These are phyloP conservation scores for Fusarium irregulare DNA, from an alignment of 2,329 filamentous ascomycete genomes.

Conservation along the genomic window DNA sequence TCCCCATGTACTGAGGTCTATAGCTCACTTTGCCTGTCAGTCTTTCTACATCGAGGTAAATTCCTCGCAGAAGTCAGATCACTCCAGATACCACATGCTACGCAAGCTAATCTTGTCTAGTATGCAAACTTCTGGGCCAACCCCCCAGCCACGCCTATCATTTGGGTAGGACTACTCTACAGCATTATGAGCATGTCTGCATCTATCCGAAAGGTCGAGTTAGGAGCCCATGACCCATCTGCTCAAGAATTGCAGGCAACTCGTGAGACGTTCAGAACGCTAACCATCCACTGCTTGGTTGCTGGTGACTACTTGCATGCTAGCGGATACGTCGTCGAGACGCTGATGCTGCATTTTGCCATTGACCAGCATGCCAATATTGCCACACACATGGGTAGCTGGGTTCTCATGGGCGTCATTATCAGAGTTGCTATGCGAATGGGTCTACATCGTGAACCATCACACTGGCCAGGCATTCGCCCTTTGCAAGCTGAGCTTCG, in stretches of 20 bases:
- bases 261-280: constrained; percentile 25
- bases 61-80: constrained; percentile 10
- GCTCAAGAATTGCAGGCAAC: neutral
- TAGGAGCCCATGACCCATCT: neutral
- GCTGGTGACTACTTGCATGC: constrained; percentile 32
- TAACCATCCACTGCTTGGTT: constrained; percentile 36
- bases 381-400: constrained; percentile 24
- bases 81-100: neutral
- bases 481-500: constrained; percentile 33
- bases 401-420: constrained; percentile 31
- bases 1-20: neutral
- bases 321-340: constrained; percentile 30
- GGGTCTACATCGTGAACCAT: constrained; percentile 33
- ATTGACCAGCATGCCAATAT: constrained; percentile 28
- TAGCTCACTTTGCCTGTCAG: neutral
- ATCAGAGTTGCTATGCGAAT: constrained; percentile 34
- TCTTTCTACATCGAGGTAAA: constrained; percentile 17
- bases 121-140: constrained; percentile 12
- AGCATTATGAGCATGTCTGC: constrained; percentile 17
- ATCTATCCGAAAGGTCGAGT: constrained; percentile 1
- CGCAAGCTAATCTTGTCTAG: neutral
- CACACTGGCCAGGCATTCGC: constrained; percentile 31
- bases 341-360: constrained; percentile 30
- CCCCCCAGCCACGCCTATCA: neutral
- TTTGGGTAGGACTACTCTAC: constrained; percentile 20